Percentiles rank a stretch among this genome's conserved stretches.
These are phyloP conservation scores for Candida sojae DNA, from an alignment of 1,139 yeast genomes.

Conservation along the genomic window DNA sequence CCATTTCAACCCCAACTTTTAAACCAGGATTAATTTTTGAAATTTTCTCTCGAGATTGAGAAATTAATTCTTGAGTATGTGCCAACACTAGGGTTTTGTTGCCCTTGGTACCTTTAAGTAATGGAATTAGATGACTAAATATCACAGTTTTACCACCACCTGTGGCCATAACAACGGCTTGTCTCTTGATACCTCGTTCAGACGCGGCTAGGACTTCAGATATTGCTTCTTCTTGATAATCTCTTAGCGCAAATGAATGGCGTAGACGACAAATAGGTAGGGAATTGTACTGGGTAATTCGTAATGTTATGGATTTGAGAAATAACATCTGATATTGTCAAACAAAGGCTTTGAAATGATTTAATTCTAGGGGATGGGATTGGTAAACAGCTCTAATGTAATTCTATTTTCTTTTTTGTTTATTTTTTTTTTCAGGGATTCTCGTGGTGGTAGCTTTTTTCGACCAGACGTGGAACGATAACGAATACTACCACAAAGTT, in stretches of 20 bases:
- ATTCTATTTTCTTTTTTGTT: no score
- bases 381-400: no score
- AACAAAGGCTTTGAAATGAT: no score
- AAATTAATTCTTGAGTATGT: slow-evolving; percentile 77
- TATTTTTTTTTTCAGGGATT: no score
- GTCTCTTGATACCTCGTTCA: slow-evolving; percentile 47
- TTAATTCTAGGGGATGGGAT: no score
- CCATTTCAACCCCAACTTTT: slow-evolving; percentile 75
- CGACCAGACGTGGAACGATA: no score
- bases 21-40: slow-evolving; percentile 48
- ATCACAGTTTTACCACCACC: slow-evolving; percentile 96
- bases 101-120: slow-evolving; percentile 38
- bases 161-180: slow-evolving; percentile 88
- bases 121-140: slow-evolving; percentile 64
- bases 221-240: slow-evolving; percentile 77
- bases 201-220: slow-evolving; percentile 54
- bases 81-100: slow-evolving; percentile 67
- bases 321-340: no score
- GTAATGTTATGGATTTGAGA: neutral
- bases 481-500: no score
- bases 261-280: neutral
- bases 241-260: slow-evolving; percentile 27
- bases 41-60: slow-evolving; percentile 65
- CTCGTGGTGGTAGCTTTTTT: no score
- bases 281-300: neutral